Conservation (phyloP, 225 moss, liverwort and hornwort genomes). For the Straminergon stramineum region DNA sequence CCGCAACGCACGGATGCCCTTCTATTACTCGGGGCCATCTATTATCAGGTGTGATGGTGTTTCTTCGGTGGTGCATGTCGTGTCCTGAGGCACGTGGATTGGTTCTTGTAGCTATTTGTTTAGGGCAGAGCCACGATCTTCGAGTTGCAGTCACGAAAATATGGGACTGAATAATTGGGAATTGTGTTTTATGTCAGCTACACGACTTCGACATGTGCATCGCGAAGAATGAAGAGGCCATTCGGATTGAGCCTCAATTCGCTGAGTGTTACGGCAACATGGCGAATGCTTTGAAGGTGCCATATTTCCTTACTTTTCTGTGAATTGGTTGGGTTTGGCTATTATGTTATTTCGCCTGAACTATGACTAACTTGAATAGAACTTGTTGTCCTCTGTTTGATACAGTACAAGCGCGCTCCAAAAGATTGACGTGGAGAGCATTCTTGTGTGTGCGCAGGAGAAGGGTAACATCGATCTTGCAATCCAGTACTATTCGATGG, state of each 20-base stretch:
- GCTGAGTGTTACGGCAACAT: constrained; percentile 99
- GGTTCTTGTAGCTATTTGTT: neutral
- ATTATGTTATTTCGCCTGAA: neutral
- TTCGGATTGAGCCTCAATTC: constrained; percentile 86
- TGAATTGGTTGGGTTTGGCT: neutral
- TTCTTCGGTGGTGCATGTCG: neutral
- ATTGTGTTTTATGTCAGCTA: constrained; percentile 31
- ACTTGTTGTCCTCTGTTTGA: neutral
- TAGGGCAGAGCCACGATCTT: neutral
- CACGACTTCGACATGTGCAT: constrained; percentile 98
- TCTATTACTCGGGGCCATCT: constrained; percentile 87
- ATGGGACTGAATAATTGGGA: neutral
- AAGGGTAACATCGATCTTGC: constrained; percentile 96
- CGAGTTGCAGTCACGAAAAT: neutral
- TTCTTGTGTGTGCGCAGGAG: constrained; percentile 56
- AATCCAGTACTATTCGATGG: constrained; percentile 83
- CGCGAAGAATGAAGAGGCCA: constrained; percentile 87
- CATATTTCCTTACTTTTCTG: neutral
- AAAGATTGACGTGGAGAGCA: neutral
- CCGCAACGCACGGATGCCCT: constrained; percentile 79
- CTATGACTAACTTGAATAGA: neutral
- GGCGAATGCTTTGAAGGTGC: constrained; percentile 99
- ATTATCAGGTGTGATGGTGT: constrained; percentile 62
- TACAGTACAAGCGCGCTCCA: neutral
- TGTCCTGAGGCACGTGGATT: neutral